Evolutionary conservation across 352 stramenopile species (phyloP), one percentile per base, ranked within the genome.

Genomic region (Phytophthora tentaculata): DNA sequence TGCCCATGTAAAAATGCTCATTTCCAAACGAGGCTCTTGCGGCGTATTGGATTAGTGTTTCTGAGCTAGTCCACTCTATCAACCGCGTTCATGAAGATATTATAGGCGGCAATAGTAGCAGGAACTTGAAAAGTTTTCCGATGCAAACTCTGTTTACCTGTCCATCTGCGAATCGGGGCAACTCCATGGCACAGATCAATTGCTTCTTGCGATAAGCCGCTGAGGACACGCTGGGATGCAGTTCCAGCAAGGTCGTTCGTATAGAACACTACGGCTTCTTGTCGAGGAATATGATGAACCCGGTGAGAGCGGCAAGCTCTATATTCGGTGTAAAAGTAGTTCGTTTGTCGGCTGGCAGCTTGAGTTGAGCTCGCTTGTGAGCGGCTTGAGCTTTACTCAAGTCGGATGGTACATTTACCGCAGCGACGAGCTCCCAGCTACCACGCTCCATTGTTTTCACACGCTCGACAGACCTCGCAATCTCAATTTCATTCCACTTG

Each of bases 1-100:
- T 24, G 49, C 35, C 49, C 37, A 66, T 0, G 59, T 66, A 13
- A 66, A 17, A 4, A 66, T 58, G 43, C 24, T 59, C 59, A 66
- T 55, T 0, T 43, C 28, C 1, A 57, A 24, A 1, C 52, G 5
- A 1, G n/a, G 29, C 12, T 63, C 8, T 58, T 62, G 0, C 53
- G 61, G n/a, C 53, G 20, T 7, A 51, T 68, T 5, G 29, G 61
- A 5, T 68, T 68, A 0, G 52, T 68, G 10, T 9, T 39, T 14
- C 32, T 12, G 8, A 17, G 12, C 14, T 39, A 9, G 12, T 16
- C 32, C 32, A 39, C 32, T 39, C 32, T 12, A 9, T 39, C 32
- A 4, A 39, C 32, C 8, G 8, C 32, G 32, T 39, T 39, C 10
- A 39, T 39, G 32, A 39, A 39, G 32, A 39, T 12, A 9, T 39